Conservation (phyloP, 805 yeast genomes). For the Blastobotrys americana region DNA sequence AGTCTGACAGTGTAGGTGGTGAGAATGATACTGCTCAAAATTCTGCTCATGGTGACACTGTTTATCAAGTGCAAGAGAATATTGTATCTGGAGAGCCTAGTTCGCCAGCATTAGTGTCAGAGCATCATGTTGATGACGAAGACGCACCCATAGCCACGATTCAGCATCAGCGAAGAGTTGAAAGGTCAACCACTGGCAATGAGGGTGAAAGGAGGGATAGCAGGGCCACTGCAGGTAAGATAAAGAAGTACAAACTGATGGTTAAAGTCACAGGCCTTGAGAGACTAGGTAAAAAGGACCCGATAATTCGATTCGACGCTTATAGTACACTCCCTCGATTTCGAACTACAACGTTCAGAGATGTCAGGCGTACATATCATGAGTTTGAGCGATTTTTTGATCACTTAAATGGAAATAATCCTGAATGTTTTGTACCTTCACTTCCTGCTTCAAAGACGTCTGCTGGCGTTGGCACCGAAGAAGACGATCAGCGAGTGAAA, state of each 20-base stretch:
- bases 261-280: conserved; percentile 66
- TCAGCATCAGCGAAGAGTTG: conserved; percentile 1
- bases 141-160: background rate
- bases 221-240: conserved; percentile 1
- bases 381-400: conserved; percentile 73
- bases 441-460: conserved; percentile 69
- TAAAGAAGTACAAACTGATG: conserved; percentile 36
- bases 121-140: conserved; percentile 5
- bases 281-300: conserved; percentile 65
- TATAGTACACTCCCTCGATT: conserved; percentile 66
- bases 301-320: conserved; percentile 67
- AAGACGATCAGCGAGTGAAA: conserved; percentile 55
- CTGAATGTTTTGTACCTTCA: conserved; percentile 90
- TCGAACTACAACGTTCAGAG: conserved; percentile 61
- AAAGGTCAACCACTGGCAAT: background rate
- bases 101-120: background rate
- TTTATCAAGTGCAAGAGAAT: background rate
- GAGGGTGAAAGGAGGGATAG: conserved; percentile 1
- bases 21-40: background rate
- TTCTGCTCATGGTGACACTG: background rate
- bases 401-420: conserved; percentile 70
- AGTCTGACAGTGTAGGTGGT: background rate
- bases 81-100: conserved; percentile 5
- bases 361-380: conserved; percentile 68
- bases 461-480: conserved; percentile 79